Conservation (phyloP, 345 rosid genomes). For the Brassica napus region Da-Ae NC_063439.1:4158501-4159000, state of each 20-base stretch:
- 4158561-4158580: conserved; percentile 33
- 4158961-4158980: conserved; percentile 56
- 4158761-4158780: conserved; percentile 64
- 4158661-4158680: conserved; percentile 94
- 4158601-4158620: background rate
- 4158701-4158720: conserved; percentile 66
- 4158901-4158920: conserved; percentile 57
- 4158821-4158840: background rate
- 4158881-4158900: conserved; percentile 20
- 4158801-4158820: conserved; percentile 59
- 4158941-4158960: conserved; percentile 88
- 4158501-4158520: no score
- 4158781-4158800: conserved; percentile 79
- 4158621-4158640: conserved; percentile 6
- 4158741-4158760: conserved; percentile 52
- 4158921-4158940: conserved; percentile 83
- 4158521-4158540: no score
- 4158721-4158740: conserved; percentile 60
- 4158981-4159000: no score
- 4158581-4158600: background rate
- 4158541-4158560: no score
- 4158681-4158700: conserved; percentile 90
- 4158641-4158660: conserved; percentile 91
- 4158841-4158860: conserved; percentile 19
- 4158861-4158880: background rate